Evolutionary conservation across 306 rosid species (phyloP), one percentile per base, ranked within the genome.

Genomic region (Cucurbita moschata): DNA sequence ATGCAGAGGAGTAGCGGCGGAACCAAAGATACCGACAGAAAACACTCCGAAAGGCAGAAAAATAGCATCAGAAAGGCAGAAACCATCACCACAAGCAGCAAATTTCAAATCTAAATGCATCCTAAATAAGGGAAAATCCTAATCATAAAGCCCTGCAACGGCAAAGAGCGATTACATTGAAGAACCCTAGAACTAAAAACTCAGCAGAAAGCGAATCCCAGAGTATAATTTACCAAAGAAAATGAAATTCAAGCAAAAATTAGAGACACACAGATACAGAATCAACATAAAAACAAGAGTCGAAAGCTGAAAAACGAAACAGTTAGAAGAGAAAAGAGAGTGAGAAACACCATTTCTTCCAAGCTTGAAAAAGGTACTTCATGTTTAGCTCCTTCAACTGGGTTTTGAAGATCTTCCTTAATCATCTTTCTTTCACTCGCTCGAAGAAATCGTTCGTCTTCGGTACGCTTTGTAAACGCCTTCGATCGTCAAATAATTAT

Each of bases 311-410:
- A 58, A 5, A 21, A 52, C 16, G 3, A 53, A 2, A 5, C 16
- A 64, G 10, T 30, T 30, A 6, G 21, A 26, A 44, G 40, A 43
- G 57, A 23, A 66, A 59, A 74, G 65, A 42, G 54, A 43, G 74
- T 68, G 77, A 78, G 78, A 71, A 16, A 79, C 50, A 90, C 98
- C 98, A 87, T 85, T 92, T 92, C 84, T 87, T 88, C 98, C 98
- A 92, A 76, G 91, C 26, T 26, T 26, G 26, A 26, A 26, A 26
- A 73, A 73, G 86, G 79, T 78, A 84, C 79, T 51, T 90, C 96
- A 30, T 91, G 77, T 75, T 75, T 19, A 77, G 89, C 2, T 79
- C 68, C 52, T 82, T 86, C 85, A 71, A 82, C 60, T 65, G 66
- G 59, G 42, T 26, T 51, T 61, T 46, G 49, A 46, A 3, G 30